Evolutionary conservation across 176 grass and related monocot genomes (phyloP), one percentile per base, ranked within the genome.

Genomic region (Luzula sylvatica): DNA sequence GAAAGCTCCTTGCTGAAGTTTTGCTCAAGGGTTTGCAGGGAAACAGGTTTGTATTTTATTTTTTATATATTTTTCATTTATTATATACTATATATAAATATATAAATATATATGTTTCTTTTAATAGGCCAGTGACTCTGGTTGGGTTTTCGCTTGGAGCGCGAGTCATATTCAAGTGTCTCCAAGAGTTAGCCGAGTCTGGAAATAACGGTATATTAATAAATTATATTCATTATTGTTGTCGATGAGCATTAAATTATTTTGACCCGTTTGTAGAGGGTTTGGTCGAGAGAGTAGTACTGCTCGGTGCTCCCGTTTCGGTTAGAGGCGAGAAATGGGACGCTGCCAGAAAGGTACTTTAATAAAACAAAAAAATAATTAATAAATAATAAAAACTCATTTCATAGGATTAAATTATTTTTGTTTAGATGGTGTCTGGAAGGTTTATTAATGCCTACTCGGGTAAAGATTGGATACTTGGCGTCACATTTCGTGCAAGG

Each of bases 391-490:
- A 38, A 32, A 35, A 15, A 5, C 7, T 20, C 26, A n/a, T 24
- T n/a, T 29, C 55, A 28, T 19, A 42, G 20, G 13, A 23, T 66
- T 25, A 42, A 41, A 32, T 13, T 5, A 29, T 29, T 62, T 46
- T 11, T 27, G 12, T 62, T 53, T 60, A 90, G 84, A 80, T 96
- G 74, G 75, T 86, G 42, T 73, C 81, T 11, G 85, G 81, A 12
- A 86, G 92, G 58, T 79, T 96, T 58, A 74, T 90, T 60, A 98
- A 98, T 53, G 78, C 84, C 3, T 98, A 83, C 67, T 98, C 92
- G 0, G 82, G 59, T 17, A 98, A 68, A 45, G 92, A 90, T 55
- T 90, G 92, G 92, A 82, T 90, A 59, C 92, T 89, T 25, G 81
- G 92, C 21, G 16, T 96, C 38, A 76, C 78, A 39, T 98, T 90